Conservation (phyloP, 2,329 filamentous ascomycete species). For the Aspergillus clavatus region DNA sequence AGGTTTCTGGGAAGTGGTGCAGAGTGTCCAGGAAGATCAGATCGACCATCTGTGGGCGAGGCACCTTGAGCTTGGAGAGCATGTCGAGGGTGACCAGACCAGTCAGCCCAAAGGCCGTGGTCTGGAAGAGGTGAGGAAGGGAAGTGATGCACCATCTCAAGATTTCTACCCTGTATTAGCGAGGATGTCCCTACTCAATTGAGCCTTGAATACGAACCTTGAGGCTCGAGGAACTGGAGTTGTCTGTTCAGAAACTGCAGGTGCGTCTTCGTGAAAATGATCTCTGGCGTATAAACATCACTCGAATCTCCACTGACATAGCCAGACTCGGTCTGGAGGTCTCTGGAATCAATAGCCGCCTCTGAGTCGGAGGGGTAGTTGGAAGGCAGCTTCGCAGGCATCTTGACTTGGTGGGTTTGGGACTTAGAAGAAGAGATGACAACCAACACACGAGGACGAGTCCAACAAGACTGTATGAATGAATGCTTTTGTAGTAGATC, state of each 20-base stretch:
- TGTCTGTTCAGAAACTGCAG: constrained; percentile 87
- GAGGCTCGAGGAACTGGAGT: constrained; percentile 78
- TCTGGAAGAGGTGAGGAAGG: constrained; percentile 84
- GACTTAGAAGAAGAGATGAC: neutral
- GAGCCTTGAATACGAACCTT: constrained; percentile 47
- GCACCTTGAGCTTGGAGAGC: constrained; percentile 48
- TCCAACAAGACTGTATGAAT: neutral
- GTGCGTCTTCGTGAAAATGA: constrained; percentile 83
- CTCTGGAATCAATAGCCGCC: constrained; percentile 31
- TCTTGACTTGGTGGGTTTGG: constrained; percentile 18
- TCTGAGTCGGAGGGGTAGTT: constrained; percentile 36
- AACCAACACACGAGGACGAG: constrained; percentile 6
- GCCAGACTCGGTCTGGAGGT: constrained; percentile 78
- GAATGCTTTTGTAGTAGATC: constrained; percentile 1
- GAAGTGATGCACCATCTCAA: constrained; percentile 87
- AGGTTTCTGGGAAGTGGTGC: constrained; percentile 75
- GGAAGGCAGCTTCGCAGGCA: constrained; percentile 36
- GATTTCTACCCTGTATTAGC: too few species aligned
- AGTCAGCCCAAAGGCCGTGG: constrained; percentile 75
- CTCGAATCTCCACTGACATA: constrained; percentile 63
- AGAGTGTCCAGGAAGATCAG: constrained; percentile 75
- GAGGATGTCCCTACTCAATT: constrained; percentile 8
- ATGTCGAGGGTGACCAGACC: constrained; percentile 78
- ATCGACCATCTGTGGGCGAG: constrained; percentile 47
- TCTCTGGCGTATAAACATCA: constrained; percentile 61